Percentiles rank a stretch among this genome's conserved stretches.
phyloP scores from a whole-genome alignment of 2,329 filamentous ascomycete species.

The Trichoderma simmonsii region DNA sequence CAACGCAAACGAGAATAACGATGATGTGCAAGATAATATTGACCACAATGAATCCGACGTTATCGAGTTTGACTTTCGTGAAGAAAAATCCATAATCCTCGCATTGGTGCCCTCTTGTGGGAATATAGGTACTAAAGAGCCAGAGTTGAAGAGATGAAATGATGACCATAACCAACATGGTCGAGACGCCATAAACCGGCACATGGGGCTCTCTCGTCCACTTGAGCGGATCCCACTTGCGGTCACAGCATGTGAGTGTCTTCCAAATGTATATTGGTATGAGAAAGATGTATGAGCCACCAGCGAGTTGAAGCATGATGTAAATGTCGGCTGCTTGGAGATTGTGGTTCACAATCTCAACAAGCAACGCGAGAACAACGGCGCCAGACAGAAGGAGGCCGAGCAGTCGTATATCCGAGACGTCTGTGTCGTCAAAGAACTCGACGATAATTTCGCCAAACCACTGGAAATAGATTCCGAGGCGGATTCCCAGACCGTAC shows the following conservation, averaged over 20 bases:
- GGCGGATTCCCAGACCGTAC: constrained; percentile 37
- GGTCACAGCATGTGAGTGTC: constrained; percentile 30
- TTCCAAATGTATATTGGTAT: constrained; percentile 36
- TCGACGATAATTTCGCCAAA: constrained; percentile 32
- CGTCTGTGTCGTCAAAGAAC: constrained; percentile 29
- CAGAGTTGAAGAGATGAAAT: constrained; percentile 32
- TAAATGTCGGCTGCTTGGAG: constrained; percentile 23
- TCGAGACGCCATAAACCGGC: constrained; percentile 27
- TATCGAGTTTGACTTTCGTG: constrained; percentile 28
- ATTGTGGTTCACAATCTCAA: constrained; percentile 23
- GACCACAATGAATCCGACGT: constrained; percentile 28
- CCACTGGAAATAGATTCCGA: constrained; percentile 38
- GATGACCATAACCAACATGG: constrained; percentile 28
- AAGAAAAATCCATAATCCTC: constrained; percentile 34
- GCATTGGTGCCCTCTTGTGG: constrained; percentile 21
- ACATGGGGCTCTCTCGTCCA: constrained; percentile 29
- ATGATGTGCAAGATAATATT: constrained; percentile 32
- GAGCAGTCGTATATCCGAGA: constrained; percentile 31
- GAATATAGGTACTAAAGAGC: constrained; percentile 30
- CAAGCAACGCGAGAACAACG: constrained; percentile 29
- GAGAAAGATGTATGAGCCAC: constrained; percentile 34
- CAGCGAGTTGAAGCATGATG: constrained; percentile 21
- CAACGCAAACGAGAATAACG: constrained; percentile 26
- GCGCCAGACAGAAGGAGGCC: constrained; percentile 32
- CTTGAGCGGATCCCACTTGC: constrained; percentile 31